A percentile compares a stretch with the other conserved stretches of the same genome.
These are phyloP conservation scores for Endocarpon pusillum DNA, from an alignment of 495 filamentous ascomycete species.

Conservation along the genomic window DNA sequence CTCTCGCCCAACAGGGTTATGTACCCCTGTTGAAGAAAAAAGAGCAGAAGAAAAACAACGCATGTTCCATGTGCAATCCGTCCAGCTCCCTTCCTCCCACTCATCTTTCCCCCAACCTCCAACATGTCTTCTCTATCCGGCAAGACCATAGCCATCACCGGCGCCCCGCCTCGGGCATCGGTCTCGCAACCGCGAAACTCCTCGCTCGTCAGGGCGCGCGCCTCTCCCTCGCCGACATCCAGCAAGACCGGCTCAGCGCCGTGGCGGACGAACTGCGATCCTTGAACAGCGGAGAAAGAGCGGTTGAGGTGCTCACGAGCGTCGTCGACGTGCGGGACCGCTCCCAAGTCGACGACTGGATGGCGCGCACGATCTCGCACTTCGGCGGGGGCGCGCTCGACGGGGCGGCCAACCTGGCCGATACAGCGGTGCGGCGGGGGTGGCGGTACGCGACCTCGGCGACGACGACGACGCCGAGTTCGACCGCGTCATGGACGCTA, in stretches of 20 bases:
- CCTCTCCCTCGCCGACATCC: slow-evolving; percentile 35
- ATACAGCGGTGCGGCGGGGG: slow-evolving; percentile 1
- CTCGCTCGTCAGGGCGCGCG: slow-evolving; percentile 29
- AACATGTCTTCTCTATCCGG: slow-evolving; percentile 2
- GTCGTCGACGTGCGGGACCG: slow-evolving; percentile 24
- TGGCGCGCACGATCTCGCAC: slow-evolving; percentile 20
- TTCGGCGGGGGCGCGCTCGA: slow-evolving; percentile 39
- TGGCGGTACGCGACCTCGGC: slow-evolving; percentile 20
- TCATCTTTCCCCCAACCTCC: no score
- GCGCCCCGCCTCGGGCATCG: slow-evolving; percentile 35
- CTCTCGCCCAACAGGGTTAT: no score
- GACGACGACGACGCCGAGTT: slow-evolving; percentile 28
- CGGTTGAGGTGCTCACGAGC: slow-evolving; percentile 11
- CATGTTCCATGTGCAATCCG: no score
- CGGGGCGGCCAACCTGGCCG: slow-evolving; percentile 25
- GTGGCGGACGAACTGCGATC: slow-evolving; percentile 7
- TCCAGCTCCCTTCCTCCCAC: no score
- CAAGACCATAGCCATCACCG: slow-evolving; percentile 37
- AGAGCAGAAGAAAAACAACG: no score
- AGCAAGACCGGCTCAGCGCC: slow-evolving; percentile 19
- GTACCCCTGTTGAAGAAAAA: no score
- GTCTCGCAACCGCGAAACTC: slow-evolving; percentile 35
- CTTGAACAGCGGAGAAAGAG: slow-evolving; percentile 2
- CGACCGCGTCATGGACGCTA: slow-evolving; percentile 35
- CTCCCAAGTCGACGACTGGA: slow-evolving; percentile 30